Evolutionary conservation across 225 moss, liverwort and hornwort species (phyloP).

Genomic region (Bryoerythrophyllum caledonicum): DNA sequence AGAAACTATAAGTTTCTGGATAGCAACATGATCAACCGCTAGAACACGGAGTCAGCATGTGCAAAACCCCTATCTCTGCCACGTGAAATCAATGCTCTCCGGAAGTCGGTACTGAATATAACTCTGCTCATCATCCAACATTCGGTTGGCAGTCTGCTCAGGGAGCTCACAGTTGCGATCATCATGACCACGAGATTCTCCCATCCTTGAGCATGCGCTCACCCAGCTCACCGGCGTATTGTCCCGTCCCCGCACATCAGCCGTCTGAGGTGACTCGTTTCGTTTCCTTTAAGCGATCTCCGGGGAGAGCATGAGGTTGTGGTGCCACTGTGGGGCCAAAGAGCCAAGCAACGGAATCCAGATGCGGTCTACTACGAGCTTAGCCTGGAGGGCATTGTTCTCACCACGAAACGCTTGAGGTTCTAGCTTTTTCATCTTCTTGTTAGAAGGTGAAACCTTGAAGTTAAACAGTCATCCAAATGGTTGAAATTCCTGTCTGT

Average conservation of each 20-base stretch:
- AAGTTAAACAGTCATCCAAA: too few species aligned
- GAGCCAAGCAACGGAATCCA: conserved; percentile 27
- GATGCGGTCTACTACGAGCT: conserved; percentile 34
- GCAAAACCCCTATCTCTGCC: not conserved
- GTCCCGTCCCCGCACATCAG: not conserved
- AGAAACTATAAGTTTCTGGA: too few species aligned
- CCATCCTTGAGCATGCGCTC: not conserved
- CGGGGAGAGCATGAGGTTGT: not conserved
- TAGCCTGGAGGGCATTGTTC: conserved; percentile 38
- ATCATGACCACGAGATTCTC: conserved; percentile 6
- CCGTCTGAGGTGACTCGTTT: not conserved
- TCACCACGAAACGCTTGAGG: conserved; percentile 38
- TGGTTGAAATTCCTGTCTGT: too few species aligned
- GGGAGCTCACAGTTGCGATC: not conserved
- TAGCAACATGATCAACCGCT: too few species aligned
- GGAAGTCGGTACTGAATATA: too few species aligned
- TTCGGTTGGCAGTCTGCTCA: not conserved
- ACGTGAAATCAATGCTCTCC: not conserved
- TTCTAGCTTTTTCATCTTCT: not conserved
- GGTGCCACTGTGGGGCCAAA: conserved; percentile 35
- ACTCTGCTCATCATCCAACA: not conserved
- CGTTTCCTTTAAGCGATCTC: conserved; percentile 6
- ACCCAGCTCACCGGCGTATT: not conserved
- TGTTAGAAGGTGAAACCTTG: too few species aligned
- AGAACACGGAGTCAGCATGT: not conserved